Evolutionary conservation across 2,329 filamentous ascomycete species (phyloP), one percentile per base, ranked within the genome.

Genomic region (Colletotrichum australisinense): DNA sequence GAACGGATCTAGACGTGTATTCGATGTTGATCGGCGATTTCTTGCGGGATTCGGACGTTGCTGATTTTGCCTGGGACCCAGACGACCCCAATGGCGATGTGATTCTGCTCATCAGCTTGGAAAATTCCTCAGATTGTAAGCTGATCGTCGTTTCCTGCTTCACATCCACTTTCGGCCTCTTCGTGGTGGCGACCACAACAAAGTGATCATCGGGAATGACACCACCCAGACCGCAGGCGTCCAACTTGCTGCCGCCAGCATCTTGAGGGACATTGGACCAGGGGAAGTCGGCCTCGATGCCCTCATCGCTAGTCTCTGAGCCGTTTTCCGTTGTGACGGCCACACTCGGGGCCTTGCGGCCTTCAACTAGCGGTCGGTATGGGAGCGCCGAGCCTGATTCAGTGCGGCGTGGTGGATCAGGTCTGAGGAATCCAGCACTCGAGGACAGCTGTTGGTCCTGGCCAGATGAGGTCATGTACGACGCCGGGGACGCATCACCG

Each of bases 141-240:
- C 68, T 22, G 64, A 66, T 16, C 4, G 63, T 71, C 19, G 7
- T 58, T 16, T 22, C 35, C 1, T 30, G 26, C 2, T 6, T 11
- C 30, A 8, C 82, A 1, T 22, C 78, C 14, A 76, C 74, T 30
- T 81, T 85, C 0, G 84, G 80, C 19, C 88, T 83, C 53, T 81
- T 84, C 0, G 89, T 90, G 2, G 84, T 84, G 2, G 92, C 89
- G 2, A 87, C 83, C 0, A 92, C 82, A 53, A 87, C 84, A 72
- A 93, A 92, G 74, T 92, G 90, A 74, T 93, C 91, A n/a, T 92
- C 90, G 0, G 91, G 90, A 30, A 86, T 81, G 0, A 91, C 87
- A 16, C 89, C 89, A 6, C 88, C 90, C 0, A 93, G 78, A 1
- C 91, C 91, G 58, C 86, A 91, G 0, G 89, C 88, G 72, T 91